Percentiles rank a stretch among this genome's conserved stretches.
phyloP scores from a whole-genome alignment of 352 stramenopile species.

The Elongisporangium undulatum region DNA sequence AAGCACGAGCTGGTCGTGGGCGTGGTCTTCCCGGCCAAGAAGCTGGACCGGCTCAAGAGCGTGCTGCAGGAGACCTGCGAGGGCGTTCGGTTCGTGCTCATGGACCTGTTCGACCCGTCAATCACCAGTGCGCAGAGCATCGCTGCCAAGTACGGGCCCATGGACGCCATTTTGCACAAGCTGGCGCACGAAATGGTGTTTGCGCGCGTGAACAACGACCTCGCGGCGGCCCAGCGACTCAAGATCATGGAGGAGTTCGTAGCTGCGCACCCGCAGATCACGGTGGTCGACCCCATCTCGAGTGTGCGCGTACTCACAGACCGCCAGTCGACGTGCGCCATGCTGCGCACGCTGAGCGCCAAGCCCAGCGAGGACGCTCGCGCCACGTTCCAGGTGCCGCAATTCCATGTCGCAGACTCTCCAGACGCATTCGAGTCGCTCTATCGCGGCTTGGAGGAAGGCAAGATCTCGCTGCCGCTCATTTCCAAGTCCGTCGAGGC shows the following conservation, averaged over 20 bases:
- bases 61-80: constrained; percentile 38
- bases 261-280: constrained; percentile 33
- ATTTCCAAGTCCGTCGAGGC: constrained; percentile 85
- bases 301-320: constrained; percentile 71
- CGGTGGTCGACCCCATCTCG: constrained; percentile 62
- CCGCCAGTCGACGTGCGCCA: constrained; percentile 49
- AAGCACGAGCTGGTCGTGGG: constrained; percentile 45
- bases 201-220: constrained; percentile 37
- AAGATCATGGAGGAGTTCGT: constrained; percentile 47
- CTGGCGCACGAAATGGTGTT: constrained; percentile 85
- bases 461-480: constrained; percentile 45
- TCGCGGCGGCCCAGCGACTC: constrained; percentile 32
- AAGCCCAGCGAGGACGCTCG: neutral
- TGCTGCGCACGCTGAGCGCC: constrained; percentile 27
- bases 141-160: constrained; percentile 25
- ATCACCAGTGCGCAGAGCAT: constrained; percentile 28
- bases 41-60: constrained; percentile 69
- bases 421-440: constrained; percentile 33
- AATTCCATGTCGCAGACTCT: constrained; percentile 39
- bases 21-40: constrained; percentile 81
- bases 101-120: constrained; percentile 54
- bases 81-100: constrained; percentile 66
- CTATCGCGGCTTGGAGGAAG: constrained; percentile 26
- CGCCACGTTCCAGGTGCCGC: constrained; percentile 43
- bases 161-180: constrained; percentile 78